Evolutionary conservation across 1,284 basidiomycete species (phyloP).

Genomic region (Uromyces viciae-fabae): DNA sequence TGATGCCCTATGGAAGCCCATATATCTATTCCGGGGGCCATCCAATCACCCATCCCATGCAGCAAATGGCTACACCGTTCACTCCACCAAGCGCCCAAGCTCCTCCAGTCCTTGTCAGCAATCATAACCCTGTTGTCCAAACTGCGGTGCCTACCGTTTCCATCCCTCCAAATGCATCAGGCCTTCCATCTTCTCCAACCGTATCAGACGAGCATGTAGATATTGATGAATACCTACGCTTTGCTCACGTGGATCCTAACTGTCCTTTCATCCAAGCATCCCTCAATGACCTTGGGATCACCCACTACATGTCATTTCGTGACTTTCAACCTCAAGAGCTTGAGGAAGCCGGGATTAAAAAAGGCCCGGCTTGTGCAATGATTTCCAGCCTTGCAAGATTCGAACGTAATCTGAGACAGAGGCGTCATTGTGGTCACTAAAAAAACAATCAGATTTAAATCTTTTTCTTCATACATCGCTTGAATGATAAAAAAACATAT

Average conservation of each 20-base stretch:
- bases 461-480: too few species aligned
- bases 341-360: not conserved
- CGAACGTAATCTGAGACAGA: not conserved
- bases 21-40: too few species aligned
- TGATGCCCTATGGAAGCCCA: too few species aligned
- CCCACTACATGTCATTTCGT: not conserved
- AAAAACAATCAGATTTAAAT: not conserved
- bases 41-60: too few species aligned
- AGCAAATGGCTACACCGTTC: too few species aligned
- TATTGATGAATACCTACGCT: not conserved
- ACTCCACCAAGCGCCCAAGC: too few species aligned
- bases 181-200: not conserved
- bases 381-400: not conserved
- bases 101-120: too few species aligned
- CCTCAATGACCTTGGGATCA: not conserved
- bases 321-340: not conserved
- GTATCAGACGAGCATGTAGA: not conserved
- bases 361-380: not conserved
- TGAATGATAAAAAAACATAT: too few species aligned
- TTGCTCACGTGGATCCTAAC: not conserved
- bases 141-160: too few species aligned
- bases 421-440: not conserved
- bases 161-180: too few species aligned
- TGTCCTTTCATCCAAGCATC: not conserved
- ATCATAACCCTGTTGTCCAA: too few species aligned